Conservation (phyloP, 352 stramenopile genomes). For the Pythium rhizo-oryzae region DNA sequence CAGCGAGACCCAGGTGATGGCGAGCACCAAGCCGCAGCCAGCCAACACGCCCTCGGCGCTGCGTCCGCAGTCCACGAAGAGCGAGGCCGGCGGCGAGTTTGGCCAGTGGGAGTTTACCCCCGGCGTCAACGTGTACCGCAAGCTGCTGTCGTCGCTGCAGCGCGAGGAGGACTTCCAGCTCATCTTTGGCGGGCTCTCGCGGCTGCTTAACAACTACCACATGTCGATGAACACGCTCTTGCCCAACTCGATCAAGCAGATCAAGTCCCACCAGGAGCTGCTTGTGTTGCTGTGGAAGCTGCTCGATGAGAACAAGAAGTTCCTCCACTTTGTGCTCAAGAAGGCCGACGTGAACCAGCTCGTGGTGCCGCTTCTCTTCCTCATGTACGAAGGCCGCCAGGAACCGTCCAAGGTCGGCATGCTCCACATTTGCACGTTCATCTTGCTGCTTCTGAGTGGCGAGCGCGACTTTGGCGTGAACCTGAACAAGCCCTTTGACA, state of each 20-base stretch:
- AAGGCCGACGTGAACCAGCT: conserved; percentile 94
- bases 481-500: conserved; percentile 96
- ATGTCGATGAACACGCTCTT: conserved; percentile 94
- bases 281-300: conserved; percentile 98
- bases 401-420: conserved; percentile 94
- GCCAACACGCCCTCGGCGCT: conserved; percentile 37
- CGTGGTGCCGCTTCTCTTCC: conserved; percentile 82
- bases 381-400: conserved; percentile 94
- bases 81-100: conserved; percentile 41
- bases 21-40: conserved; percentile 56
- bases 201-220: conserved; percentile 98
- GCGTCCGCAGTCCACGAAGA: conserved; percentile 37
- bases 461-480: conserved; percentile 97
- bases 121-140: conserved; percentile 65
- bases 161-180: conserved; percentile 91
- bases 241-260: conserved; percentile 92
- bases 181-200: conserved; percentile 93
- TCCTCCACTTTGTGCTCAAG: conserved; percentile 94
- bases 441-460: conserved; percentile 96
- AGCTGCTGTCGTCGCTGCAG: conserved; percentile 66
- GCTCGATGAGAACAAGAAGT: conserved; percentile 97
- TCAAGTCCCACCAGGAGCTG: conserved; percentile 97
- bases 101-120: conserved; percentile 28
- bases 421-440: conserved; percentile 99
- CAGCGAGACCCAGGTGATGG: conserved; percentile 42